A percentile compares a stretch with the other conserved stretches of the same genome.
phyloP scores from a whole-genome alignment of 495 filamentous ascomycete species.

The Elasticomyces elasticus region DNA sequence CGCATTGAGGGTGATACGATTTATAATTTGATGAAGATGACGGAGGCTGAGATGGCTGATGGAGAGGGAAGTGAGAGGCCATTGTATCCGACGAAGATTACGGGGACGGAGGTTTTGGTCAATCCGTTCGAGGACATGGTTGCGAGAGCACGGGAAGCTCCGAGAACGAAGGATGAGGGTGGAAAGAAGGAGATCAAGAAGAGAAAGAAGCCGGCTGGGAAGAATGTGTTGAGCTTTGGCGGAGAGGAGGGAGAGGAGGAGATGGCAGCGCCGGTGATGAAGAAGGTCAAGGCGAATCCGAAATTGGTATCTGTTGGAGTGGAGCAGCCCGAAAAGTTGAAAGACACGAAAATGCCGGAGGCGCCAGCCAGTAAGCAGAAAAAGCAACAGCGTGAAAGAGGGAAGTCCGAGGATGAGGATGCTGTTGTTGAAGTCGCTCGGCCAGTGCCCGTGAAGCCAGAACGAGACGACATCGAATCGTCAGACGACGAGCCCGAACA shows the following conservation, averaged over 20 bases:
- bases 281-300: slow-evolving; percentile 87
- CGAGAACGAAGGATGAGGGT: slow-evolving; percentile 33
- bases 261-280: slow-evolving; percentile 50
- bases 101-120: slow-evolving; percentile 68
- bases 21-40: slow-evolving; percentile 88
- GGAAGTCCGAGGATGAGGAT: slow-evolving; percentile 12
- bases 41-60: slow-evolving; percentile 61
- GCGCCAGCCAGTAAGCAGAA: slow-evolving; percentile 24
- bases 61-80: slow-evolving; percentile 69
- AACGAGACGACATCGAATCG: slow-evolving; percentile 14
- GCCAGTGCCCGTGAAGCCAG: slow-evolving; percentile 29
- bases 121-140: slow-evolving; percentile 87
- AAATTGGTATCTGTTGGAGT: slow-evolving; percentile 59
- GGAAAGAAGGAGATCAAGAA: slow-evolving; percentile 51
- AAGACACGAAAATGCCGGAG: slow-evolving; percentile 22
- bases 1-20: slow-evolving; percentile 88
- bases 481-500: slow-evolving; percentile 5
- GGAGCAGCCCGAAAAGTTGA: slow-evolving; percentile 19
- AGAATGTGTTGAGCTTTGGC: slow-evolving; percentile 80
- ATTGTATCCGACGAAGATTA: slow-evolving; percentile 76
- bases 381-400: slow-evolving; percentile 29
- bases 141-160: slow-evolving; percentile 46
- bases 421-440: neutral
- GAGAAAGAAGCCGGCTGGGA: slow-evolving; percentile 70
- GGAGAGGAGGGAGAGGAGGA: slow-evolving; percentile 70